Conservation (phyloP, 148 eudicot genomes). For the Silene uniflora region DNA sequence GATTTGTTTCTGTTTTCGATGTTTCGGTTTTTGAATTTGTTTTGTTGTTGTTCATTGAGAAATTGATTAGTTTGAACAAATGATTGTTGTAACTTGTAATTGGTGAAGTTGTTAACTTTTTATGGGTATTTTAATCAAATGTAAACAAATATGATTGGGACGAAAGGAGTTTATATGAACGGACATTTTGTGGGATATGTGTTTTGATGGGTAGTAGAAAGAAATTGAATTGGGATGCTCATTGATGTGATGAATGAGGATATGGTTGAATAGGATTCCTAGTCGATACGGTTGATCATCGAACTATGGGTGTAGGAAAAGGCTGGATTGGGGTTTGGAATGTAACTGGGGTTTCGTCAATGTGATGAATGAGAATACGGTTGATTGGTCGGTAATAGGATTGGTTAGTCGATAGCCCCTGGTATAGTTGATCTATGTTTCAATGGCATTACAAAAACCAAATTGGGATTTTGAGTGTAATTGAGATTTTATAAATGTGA, state of each 20-base stretch:
- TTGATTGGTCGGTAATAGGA: neutral
- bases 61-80: neutral
- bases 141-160: too few relatives aligned
- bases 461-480: neutral
- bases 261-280: neutral
- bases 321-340: neutral
- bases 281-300: too few relatives aligned
- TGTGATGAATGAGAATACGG: neutral
- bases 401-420: too few relatives aligned
- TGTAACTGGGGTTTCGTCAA: neutral
- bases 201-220: neutral
- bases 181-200: neutral
- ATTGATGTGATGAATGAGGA: neutral
- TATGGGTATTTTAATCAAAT: too few relatives aligned
- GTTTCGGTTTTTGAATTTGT: neutral
- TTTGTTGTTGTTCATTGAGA: neutral
- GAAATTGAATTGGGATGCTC: neutral
- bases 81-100: neutral
- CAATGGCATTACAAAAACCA: neutral
- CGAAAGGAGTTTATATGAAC: too few relatives aligned
- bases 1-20: neutral
- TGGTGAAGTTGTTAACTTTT: neutral
- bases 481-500: neutral
- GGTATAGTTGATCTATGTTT: neutral
- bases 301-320: too few relatives aligned